phyloP scores from a whole-genome alignment of 176 grass and related monocot genomes.

The Oryza nivara region DNA sequence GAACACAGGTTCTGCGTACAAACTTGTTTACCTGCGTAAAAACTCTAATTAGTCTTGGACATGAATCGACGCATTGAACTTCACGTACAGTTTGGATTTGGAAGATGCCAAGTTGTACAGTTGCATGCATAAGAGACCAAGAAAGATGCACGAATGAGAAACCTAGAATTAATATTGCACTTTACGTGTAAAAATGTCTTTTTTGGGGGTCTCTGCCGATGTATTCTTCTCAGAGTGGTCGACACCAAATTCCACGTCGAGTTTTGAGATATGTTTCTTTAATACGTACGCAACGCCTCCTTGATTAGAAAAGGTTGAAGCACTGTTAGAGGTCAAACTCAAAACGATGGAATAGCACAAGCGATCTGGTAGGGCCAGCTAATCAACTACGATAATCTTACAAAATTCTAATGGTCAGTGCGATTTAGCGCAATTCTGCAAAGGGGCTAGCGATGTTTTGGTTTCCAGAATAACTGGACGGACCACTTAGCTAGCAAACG shows the following conservation, averaged over 20 bases:
- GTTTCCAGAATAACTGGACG: background rate
- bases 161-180: background rate
- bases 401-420: conserved; percentile 28
- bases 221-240: background rate
- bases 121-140: background rate
- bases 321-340: conserved; percentile 31
- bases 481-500: background rate
- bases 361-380: conserved; percentile 30
- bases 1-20: background rate
- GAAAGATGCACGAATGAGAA: background rate
- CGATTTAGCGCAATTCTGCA: conserved; percentile 34
- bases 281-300: conserved; percentile 40
- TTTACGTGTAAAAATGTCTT: conserved; percentile 27
- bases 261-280: conserved; percentile 39
- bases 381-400: conserved; percentile 11
- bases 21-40: too few species aligned
- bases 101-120: background rate
- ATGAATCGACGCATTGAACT: background rate
- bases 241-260: conserved; percentile 9
- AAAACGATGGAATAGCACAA: conserved; percentile 14
- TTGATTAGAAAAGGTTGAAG: conserved; percentile 16
- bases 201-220: background rate
- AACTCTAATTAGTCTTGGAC: background rate
- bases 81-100: background rate
- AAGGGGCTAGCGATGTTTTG: background rate